These are phyloP conservation scores for Candida ponderosae DNA, from an alignment of 805 yeast species.

Conservation along the genomic window DNA sequence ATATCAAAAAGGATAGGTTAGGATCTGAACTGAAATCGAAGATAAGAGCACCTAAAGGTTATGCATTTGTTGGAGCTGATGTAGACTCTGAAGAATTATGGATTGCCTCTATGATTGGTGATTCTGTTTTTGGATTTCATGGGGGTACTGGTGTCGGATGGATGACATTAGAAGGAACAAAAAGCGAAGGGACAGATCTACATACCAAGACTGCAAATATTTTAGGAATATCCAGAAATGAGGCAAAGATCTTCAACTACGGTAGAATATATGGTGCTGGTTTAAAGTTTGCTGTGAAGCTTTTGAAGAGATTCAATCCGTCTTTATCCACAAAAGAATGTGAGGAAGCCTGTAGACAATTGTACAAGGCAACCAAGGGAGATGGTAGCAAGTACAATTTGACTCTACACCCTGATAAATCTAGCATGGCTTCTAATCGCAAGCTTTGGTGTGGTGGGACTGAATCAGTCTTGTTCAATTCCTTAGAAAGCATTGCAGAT, in stretches of 20 bases:
- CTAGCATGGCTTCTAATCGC: constrained; percentile 20
- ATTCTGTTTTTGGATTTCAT: constrained; percentile 78
- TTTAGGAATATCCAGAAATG: constrained; percentile 80
- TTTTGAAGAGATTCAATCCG: constrained; percentile 79
- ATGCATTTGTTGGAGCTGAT: constrained; percentile 94
- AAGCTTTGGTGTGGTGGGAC: constrained; percentile 81
- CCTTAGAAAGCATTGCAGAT: constrained; percentile 79
- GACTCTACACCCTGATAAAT: constrained; percentile 16
- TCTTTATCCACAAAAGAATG: constrained; percentile 61
- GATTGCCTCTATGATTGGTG: constrained; percentile 96
- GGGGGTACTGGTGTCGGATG: constrained; percentile 97
- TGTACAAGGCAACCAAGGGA: constrained; percentile 86
- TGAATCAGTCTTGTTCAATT: constrained; percentile 86
- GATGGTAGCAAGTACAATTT: constrained; percentile 23
- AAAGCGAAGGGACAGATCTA: constrained; percentile 83
- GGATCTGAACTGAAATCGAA: constrained; percentile 93
- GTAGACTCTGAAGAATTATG: constrained; percentile 97
- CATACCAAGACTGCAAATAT: constrained; percentile 92
- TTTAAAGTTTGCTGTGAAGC: constrained; percentile 75
- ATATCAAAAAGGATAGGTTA: constrained; percentile 75
- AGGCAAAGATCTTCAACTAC: constrained; percentile 92
- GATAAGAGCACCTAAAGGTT: constrained; percentile 81
- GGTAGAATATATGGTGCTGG: constrained; percentile 99
- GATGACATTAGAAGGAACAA: constrained; percentile 98
- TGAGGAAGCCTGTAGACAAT: constrained; percentile 45